phyloP scores from a whole-genome alignment of 2,329 filamentous ascomycete genomes.

The Clonostachys solani region DNA sequence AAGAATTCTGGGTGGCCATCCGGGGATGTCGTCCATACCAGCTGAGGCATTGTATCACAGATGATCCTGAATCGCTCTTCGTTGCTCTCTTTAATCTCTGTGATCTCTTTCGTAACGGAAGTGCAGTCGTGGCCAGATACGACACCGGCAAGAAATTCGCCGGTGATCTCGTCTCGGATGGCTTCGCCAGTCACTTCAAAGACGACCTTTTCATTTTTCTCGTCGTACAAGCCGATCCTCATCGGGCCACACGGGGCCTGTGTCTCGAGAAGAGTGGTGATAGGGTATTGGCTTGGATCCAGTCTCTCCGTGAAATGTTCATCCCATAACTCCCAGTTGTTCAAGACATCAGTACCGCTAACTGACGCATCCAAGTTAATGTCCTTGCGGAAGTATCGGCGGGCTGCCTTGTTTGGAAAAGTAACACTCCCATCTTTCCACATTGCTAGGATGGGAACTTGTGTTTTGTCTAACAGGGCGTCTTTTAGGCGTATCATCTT shows the following conservation, averaged over 20 bases:
- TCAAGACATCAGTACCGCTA: constrained; percentile 52
- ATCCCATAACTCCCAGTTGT: constrained; percentile 57
- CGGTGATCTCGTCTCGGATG: constrained; percentile 60
- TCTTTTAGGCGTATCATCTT: constrained; percentile 76
- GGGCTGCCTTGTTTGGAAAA: constrained; percentile 66
- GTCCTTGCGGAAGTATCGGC: constrained; percentile 41
- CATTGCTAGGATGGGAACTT: constrained; percentile 72
- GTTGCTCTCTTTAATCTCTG: constrained; percentile 64
- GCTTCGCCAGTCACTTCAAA: constrained; percentile 66
- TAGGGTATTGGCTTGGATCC: constrained; percentile 58
- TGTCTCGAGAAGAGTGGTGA: constrained; percentile 58
- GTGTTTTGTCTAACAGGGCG: constrained; percentile 69
- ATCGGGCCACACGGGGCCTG: constrained; percentile 53
- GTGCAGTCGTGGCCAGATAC: constrained; percentile 72
- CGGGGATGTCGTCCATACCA: constrained; percentile 70
- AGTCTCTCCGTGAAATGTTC: constrained; percentile 61
- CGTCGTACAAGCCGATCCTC: constrained; percentile 60
- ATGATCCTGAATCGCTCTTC: constrained; percentile 73
- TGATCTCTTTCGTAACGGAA: constrained; percentile 63
- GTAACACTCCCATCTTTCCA: constrained; percentile 76
- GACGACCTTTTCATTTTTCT: constrained; percentile 45
- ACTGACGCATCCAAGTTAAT: constrained; percentile 30
- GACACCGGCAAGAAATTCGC: constrained; percentile 70
- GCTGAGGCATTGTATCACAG: constrained; percentile 67
- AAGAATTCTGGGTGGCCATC: constrained; percentile 70